Evolutionary conservation across 2,329 filamentous ascomycete genomes (phyloP), one percentile per base, ranked within the genome.

Genomic region (Colletotrichum tabaci): DNA sequence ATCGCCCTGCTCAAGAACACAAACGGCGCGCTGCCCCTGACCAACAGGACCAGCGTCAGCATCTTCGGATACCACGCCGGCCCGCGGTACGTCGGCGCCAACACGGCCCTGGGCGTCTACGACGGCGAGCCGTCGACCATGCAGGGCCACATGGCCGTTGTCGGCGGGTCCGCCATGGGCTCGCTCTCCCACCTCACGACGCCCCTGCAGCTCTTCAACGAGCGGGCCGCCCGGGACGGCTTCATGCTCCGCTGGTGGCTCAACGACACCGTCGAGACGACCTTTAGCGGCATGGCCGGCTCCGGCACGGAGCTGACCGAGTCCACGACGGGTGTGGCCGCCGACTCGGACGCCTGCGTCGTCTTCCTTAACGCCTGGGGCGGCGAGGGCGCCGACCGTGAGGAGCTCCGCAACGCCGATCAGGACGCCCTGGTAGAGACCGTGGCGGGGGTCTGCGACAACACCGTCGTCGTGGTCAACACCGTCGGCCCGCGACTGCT

Each of bases 1-100:
- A 90, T 93, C 16, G 92, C 94, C 1, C 84, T 95, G 18, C 82
- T 95, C 53, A 94, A 94, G 82, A 95, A 95, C 74, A 87, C 93
- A 10, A 86, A 87, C 46, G 83, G 83, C 12, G 79, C 91, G 0
- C 83, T 95, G 1, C 93, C 93, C 0, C 80, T 92, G 2, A 87
- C 86, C 61, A 85, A 85, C 87, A 62, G 47, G 52, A 30, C 58
- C 4, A 62, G 57, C 6, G 63, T 68, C 18, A 63, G 58, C n/a
- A 68, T 68, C 12, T 68, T 68, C 26, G 66, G 66, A 4, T 64
- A 40, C 58, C 87, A 87, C 67, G 87, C 82, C 76, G 72, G 85
- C 83, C 73, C 82, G 30, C 82, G 82, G 0, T 73, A 83, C 4
- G 92, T 66, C 16, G 64, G 64, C 66, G 92, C 0, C 84, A 91